phyloP scores from a whole-genome alignment of 192 early-diverging fungal species.

The Entophlyctis luteolus region DNA sequence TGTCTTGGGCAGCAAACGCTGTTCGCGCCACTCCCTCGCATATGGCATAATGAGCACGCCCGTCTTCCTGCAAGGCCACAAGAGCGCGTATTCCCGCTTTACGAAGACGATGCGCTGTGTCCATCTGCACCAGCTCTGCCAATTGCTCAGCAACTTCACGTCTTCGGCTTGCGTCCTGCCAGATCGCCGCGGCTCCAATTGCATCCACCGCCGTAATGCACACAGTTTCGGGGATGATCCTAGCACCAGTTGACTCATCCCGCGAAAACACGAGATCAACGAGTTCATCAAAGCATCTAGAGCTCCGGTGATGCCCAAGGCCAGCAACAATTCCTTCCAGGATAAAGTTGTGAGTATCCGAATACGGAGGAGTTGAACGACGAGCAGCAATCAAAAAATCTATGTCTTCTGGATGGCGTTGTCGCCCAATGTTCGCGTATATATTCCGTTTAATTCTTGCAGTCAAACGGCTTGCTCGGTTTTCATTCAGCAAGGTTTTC shows the following conservation, averaged over 20 bases:
- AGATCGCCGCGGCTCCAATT: conserved; percentile 13
- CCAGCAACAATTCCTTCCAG: conserved; percentile 38
- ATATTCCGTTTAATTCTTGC: neutral
- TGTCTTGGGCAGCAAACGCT: conserved; percentile 23
- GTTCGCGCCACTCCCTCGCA: neutral
- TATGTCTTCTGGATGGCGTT: conserved; percentile 45
- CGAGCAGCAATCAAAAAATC: conserved; percentile 35
- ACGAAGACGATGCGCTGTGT: conserved; percentile 1
- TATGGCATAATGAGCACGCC: neutral
- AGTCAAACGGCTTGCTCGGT: neutral
- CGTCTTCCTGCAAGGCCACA: conserved; percentile 3
- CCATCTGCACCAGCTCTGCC: conserved; percentile 5
- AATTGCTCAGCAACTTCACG: conserved; percentile 16
- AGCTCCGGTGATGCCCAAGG: conserved; percentile 37
- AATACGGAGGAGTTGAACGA: conserved; percentile 21
- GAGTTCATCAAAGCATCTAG: conserved; percentile 39
- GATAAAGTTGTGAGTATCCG: conserved; percentile 33
- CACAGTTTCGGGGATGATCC: conserved; percentile 21
- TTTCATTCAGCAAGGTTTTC: conserved; percentile 7
- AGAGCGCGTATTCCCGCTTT: conserved; percentile 13
- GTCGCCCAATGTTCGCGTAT: conserved; percentile 34
- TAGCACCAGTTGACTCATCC: neutral
- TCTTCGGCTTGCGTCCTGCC: conserved; percentile 4
- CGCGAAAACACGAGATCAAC: conserved; percentile 2
- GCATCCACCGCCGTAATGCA: conserved; percentile 23